phyloP scores from a whole-genome alignment of 2,329 filamentous ascomycete genomes.

The Cercospora sp. region DNA sequence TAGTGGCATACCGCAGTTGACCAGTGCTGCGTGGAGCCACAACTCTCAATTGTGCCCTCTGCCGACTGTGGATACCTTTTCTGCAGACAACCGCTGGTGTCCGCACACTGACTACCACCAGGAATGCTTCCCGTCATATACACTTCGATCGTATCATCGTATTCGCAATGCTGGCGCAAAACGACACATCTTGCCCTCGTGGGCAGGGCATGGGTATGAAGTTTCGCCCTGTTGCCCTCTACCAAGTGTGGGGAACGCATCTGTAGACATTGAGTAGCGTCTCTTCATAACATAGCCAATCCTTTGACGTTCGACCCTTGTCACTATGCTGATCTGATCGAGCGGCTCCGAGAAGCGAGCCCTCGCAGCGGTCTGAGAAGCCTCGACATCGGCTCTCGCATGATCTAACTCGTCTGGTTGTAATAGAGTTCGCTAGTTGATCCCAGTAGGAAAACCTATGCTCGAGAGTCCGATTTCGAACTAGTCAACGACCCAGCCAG shows the following conservation, averaged over 20 bases:
- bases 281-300: background rate
- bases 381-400: background rate
- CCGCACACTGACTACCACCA: background rate
- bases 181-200: background rate
- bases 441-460: background rate
- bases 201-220: background rate
- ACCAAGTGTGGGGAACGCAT: background rate
- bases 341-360: background rate
- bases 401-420: background rate
- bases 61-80: background rate
- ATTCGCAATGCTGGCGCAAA: background rate
- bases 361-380: background rate
- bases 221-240: background rate
- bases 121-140: background rate
- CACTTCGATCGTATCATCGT: background rate
- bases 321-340: background rate
- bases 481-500: too few species aligned
- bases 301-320: background rate
- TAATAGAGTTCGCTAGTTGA: background rate
- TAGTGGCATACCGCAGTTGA: background rate
- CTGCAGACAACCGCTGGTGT: background rate
- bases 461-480: too few species aligned
- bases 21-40: background rate
- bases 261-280: background rate
- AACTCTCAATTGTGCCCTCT: background rate